Percentiles rank a stretch among this genome's conserved stretches.
Evolutionary conservation across 2,329 filamentous ascomycete genomes (phyloP).

Genomic region (Fusarium penzigii): DNA sequence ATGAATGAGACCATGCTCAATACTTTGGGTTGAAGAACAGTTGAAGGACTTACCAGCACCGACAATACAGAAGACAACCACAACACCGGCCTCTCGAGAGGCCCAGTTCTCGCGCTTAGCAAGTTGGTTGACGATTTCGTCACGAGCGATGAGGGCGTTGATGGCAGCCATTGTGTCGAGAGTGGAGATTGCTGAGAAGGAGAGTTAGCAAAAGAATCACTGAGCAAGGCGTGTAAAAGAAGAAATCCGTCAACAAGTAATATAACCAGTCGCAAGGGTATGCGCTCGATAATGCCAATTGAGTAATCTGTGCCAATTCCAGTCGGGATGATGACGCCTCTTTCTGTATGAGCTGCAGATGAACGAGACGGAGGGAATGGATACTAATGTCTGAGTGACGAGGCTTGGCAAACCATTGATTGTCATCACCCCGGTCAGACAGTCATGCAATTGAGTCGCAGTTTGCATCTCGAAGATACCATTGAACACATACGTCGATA

Average conservation of each 20-base stretch:
- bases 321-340: conserved; percentile 3
- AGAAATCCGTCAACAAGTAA: neutral
- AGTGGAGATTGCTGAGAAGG: conserved; percentile 28
- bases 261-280: neutral
- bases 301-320: conserved; percentile 10
- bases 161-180: conserved; percentile 44
- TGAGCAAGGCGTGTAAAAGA: neutral
- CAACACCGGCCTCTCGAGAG: conserved; percentile 39
- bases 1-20: conserved; percentile 15
- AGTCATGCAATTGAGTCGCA: conserved; percentile 6
- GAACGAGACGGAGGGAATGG: conserved; percentile 3
- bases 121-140: conserved; percentile 39
- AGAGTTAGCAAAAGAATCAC: conserved; percentile 4
- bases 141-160: conserved; percentile 40
- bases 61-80: conserved; percentile 47
- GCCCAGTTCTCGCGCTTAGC: conserved; percentile 46
- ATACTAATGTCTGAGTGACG: neutral
- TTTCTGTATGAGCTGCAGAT: conserved; percentile 11
- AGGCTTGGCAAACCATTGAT: conserved; percentile 17
- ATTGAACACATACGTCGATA: conserved; percentile 4
- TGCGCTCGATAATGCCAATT: conserved; percentile 11
- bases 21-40: neutral
- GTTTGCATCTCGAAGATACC: neutral
- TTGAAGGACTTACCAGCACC: conserved; percentile 36
- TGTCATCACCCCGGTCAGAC: conserved; percentile 5